Base-by-base conservation (phyloP, 1,284 basidiomycete genomes). In the Fistulina hepatica region DNA sequence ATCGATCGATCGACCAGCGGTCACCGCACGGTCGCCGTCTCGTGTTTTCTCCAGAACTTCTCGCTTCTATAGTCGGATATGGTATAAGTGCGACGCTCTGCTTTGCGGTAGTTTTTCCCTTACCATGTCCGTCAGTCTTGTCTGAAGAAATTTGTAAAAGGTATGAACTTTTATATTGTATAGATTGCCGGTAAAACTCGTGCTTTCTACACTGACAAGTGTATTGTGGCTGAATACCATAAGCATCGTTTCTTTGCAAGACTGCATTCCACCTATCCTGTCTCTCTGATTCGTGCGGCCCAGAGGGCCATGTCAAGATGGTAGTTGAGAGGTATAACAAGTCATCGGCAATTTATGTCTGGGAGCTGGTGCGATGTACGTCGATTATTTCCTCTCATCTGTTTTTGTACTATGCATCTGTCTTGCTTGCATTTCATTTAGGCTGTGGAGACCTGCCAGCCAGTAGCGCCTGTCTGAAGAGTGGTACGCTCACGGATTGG, bases 311-410 rank as follows among this genome's bases (percentile, higher is more conserved):
- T 46, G 68, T 73, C 21, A 61, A 60, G 39, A 64, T 62, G 3
- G 65, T 76, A 35, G 69, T 76, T 20, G 59, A 69, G 36, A 58
- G 72, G 40, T 76, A 75, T 57, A 74, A 70, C 49, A 48, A 58
- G 34, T 72, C 68, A 1, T 55, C 64, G 1, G 61, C 64, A 32
- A 64, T 76, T 21, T 73, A 74, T 44, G 71, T 71, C 0, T 74
- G 71, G 72, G 71, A 76, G 48, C 59, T 75, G 25, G 64, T 70
- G 58, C 39, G 41, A 7, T 25, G 42, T n/a, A 20, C 6, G n/a
- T 19, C 19, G 21, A 15, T 9, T 7, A 12, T 21, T 21, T 5
- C 12, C 16, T 11, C 10, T 39, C 11, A 12, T 4, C 13, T 6
- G 22, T 13, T 38, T 10, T 25, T 1, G n/a, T 26, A 10, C 22